Percentiles rank a stretch among this genome's conserved stretches.
phyloP scores from a whole-genome alignment of 768 basidiomycete species.

The Psilocybe cubensis region DNA sequence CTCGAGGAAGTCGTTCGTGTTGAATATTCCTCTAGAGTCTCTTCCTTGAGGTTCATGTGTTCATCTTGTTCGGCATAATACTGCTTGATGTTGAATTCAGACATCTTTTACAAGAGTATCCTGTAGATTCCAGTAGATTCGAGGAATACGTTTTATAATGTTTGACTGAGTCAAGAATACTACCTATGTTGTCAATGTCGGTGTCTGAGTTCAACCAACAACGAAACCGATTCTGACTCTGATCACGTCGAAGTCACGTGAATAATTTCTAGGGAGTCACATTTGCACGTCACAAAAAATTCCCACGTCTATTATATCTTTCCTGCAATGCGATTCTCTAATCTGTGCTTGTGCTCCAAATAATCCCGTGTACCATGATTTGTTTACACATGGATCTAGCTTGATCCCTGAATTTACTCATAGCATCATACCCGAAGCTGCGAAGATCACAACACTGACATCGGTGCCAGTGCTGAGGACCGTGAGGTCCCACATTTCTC shows the following conservation, averaged over 20 bases:
- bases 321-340: background rate
- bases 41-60: slow-evolving; percentile 56
- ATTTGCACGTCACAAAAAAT: background rate
- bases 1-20: slow-evolving; percentile 28
- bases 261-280: slow-evolving; percentile 7
- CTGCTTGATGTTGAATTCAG: slow-evolving; percentile 40
- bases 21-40: slow-evolving; percentile 53
- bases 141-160: background rate
- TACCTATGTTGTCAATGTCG: no score
- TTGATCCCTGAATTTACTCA: background rate
- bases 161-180: slow-evolving; percentile 10
- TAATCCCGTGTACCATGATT: background rate
- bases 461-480: background rate
- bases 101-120: background rate
- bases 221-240: background rate
- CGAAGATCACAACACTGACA: background rate
- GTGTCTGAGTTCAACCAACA: background rate
- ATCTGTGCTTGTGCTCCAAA: background rate
- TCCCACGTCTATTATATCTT: slow-evolving; percentile 1
- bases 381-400: background rate
- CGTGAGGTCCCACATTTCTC: background rate
- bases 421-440: background rate
- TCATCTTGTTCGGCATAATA: slow-evolving; percentile 61
- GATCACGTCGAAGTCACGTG: slow-evolving; percentile 3
- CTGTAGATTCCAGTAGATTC: background rate